Evolutionary conservation across 192 early-diverging fungal genomes (phyloP), one percentile per base, ranked within the genome.

Genomic region (Coemansia brasiliensis): DNA sequence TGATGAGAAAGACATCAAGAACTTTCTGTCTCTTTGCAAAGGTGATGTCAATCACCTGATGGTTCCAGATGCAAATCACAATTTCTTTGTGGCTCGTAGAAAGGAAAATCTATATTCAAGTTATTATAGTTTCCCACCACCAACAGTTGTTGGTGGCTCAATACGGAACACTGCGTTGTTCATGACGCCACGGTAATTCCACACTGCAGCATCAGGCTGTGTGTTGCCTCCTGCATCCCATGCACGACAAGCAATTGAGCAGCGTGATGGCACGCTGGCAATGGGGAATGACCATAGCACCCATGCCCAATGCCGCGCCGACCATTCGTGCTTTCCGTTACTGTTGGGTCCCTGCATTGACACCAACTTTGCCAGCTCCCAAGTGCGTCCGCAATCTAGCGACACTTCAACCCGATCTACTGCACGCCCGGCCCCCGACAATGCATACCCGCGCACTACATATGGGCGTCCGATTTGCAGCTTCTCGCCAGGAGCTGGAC

Each of bases 201-300:
- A 90, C 7, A 86, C 77, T 0, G 88, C 85, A 3, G 77, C 62
- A 60, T 88, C 85, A 12, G 91, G 94, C 72, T 96, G 94, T 52
- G 87, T 87, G 63, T 96, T 96, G 59, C 93, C 93, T 21, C 83
- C 73, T 9, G 84, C 81, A 64, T 96, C 94, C 58, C 93, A 89
- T 9, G 94, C 94, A 27, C 93, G 85, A 52, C 87, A 88, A 5
- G 65, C 52, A 46, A 96, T 74, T 48, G 85, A 65, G 59, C 86
- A 72, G 55, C 71, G 53, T 16, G 50, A 25, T 9, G 63, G 42
- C 35, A 75, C 62, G 27, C 56, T 61, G 42, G 72, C 45, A 17
- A 94, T 79, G 24, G 60, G 58, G 35, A 79, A 88, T 29, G 87
- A 79, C 92, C 92, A 96, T 38, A 89, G 71, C 22, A 87, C 87